Conservation (phyloP, 2,329 filamentous ascomycete species). For the Fusarium aywerte region DNA sequence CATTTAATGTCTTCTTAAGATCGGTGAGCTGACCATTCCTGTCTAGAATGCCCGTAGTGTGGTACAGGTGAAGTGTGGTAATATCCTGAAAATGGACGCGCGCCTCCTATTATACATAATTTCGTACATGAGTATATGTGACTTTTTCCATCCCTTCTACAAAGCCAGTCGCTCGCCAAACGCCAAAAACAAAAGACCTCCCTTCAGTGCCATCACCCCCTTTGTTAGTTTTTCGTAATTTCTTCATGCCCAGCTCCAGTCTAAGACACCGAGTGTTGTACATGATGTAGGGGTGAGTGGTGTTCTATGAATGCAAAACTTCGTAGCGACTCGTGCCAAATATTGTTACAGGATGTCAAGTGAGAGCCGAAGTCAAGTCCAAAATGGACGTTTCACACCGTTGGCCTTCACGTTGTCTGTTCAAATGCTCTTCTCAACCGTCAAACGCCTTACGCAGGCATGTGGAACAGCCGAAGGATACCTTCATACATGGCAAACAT, state of each 20-base stretch:
- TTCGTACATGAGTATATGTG: slow-evolving; percentile 17
- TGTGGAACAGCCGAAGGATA: slow-evolving; percentile 62
- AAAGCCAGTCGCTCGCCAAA: slow-evolving; percentile 23
- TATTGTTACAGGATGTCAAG: slow-evolving; percentile 28
- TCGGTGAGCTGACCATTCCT: neutral
- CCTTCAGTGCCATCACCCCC: slow-evolving; percentile 11
- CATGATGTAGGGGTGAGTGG: slow-evolving; percentile 9
- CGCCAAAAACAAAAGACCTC: slow-evolving; percentile 23
- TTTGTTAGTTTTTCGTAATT: slow-evolving; percentile 13
- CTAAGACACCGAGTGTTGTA: slow-evolving; percentile 17
- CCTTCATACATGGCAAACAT: slow-evolving; percentile 91
- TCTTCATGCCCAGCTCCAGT: slow-evolving; percentile 3
- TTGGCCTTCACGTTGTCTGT: neutral
- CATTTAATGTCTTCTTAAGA: neutral
- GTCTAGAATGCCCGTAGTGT: neutral
- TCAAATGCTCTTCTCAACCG: neutral
- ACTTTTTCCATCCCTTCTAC: slow-evolving; percentile 20
- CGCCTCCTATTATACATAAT: slow-evolving; percentile 31
- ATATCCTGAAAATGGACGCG: slow-evolving; percentile 10
- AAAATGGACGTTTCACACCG: neutral
- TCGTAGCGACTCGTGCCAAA: neutral
- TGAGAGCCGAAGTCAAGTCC: neutral
- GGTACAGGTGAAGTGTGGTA: neutral
- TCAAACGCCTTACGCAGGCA: slow-evolving; percentile 46
- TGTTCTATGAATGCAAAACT: neutral